phyloP scores from a whole-genome alignment of 176 grass and related monocot species.

The Triticum monococcum region DNA sequence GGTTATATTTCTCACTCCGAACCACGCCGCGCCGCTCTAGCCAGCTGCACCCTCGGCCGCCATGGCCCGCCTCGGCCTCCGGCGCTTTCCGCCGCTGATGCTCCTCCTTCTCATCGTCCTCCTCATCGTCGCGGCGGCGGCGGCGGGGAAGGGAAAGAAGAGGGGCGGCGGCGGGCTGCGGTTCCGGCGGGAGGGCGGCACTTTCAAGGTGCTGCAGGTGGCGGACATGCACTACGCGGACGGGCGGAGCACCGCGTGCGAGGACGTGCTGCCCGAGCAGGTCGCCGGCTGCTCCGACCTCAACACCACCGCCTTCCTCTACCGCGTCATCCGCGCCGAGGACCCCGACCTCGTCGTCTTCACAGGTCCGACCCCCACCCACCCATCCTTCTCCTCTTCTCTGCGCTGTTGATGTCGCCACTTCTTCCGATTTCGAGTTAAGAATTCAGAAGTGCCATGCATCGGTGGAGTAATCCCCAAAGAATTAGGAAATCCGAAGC shows the following conservation, averaged over 20 bases:
- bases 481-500: not conserved
- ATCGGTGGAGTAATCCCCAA: not conserved
- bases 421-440: not conserved
- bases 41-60: not conserved
- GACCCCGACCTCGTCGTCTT: slow-evolving; percentile 97
- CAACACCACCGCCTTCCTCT: slow-evolving; percentile 95
- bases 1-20: not conserved
- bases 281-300: slow-evolving; percentile 73
- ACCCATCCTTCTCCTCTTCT: not conserved
- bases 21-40: not conserved
- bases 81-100: not conserved
- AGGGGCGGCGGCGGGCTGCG: slow-evolving; percentile 28
- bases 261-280: slow-evolving; percentile 67
- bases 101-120: not conserved
- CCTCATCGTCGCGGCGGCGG: not conserved
- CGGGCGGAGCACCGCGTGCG: slow-evolving; percentile 59
- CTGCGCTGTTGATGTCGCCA: not conserved
- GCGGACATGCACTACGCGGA: slow-evolving; percentile 98
- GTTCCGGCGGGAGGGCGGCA: slow-evolving; percentile 50
- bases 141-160: not conserved
- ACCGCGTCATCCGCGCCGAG: slow-evolving; percentile 79
- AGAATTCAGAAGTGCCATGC: not conserved
- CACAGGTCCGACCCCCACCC: slow-evolving; percentile 38
- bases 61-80: not conserved
- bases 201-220: slow-evolving; percentile 94